Evolutionary conservation across 169 alveolate species (phyloP).

Genomic region (Cryptosporidium tyzzeri): DNA sequence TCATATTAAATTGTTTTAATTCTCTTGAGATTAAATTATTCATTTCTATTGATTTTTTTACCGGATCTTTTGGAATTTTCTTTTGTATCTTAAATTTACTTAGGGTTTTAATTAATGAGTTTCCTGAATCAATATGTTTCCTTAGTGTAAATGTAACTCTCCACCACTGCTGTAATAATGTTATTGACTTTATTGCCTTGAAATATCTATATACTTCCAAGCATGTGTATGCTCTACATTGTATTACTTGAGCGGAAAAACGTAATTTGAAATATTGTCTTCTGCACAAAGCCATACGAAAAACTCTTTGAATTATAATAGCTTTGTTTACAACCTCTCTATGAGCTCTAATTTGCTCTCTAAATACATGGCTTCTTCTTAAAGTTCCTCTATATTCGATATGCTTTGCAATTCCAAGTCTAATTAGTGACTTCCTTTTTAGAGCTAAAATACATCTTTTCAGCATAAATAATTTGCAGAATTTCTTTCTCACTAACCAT

Average conservation of each 20-base stretch:
- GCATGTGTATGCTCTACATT: constrained; percentile 74
- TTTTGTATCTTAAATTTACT: constrained; percentile 45
- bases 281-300: constrained; percentile 67
- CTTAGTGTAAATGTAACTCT: constrained; percentile 23
- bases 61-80: constrained; percentile 41
- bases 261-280: constrained; percentile 44
- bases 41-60: constrained; percentile 40
- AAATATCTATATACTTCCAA: constrained; percentile 68
- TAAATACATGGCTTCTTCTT: constrained; percentile 72
- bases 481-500: constrained; percentile 48
- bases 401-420: constrained; percentile 69
- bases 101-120: constrained; percentile 23
- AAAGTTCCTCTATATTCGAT: constrained; percentile 74
- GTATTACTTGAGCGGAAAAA: constrained; percentile 60
- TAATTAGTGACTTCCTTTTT: constrained; percentile 43
- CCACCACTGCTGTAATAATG: constrained; percentile 75
- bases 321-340: constrained; percentile 75
- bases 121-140: constrained; percentile 21
- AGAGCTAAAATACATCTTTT: constrained; percentile 56
- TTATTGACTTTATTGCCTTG: constrained; percentile 52
- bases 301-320: constrained; percentile 67
- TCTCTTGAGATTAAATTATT: constrained; percentile 49
- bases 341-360: constrained; percentile 72
- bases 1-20: constrained; percentile 62
- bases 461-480: constrained; percentile 55